A percentile compares a stretch with the other conserved stretches of the same genome.
Conservation (phyloP, 2,329 filamentous ascomycete species). For the Hypoxylon sp. region DNA sequence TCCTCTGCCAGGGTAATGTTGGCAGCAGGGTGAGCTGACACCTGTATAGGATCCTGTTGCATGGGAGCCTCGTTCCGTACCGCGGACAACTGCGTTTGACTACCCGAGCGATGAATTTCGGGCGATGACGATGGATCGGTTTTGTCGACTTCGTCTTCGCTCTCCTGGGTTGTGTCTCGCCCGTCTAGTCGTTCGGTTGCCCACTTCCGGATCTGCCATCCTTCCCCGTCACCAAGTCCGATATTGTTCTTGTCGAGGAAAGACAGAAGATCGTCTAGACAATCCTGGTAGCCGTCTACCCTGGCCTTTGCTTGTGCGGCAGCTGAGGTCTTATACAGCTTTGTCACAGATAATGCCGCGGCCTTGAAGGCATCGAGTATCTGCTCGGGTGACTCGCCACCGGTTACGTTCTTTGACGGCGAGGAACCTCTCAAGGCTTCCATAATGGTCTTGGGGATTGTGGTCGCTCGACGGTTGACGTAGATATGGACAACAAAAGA, state of each 20-base stretch:
- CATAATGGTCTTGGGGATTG: conserved; percentile 37
- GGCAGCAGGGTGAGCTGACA: conserved; percentile 44
- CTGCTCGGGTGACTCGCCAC: conserved; percentile 68
- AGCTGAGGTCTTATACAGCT: conserved; percentile 93
- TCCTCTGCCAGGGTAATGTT: conserved; percentile 43
- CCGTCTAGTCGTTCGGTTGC: conserved; percentile 79
- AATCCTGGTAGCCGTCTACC: conserved; percentile 91
- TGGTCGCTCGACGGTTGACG: conserved; percentile 12
- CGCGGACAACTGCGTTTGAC: conserved; percentile 57
- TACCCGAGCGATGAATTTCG: conserved; percentile 66
- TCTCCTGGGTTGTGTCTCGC: conserved; percentile 71
- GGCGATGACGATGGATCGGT: conserved; percentile 72
- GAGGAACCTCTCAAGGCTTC: conserved; percentile 53
- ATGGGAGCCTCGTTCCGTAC: conserved; percentile 53
- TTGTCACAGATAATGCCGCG: conserved; percentile 93
- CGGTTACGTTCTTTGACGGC: conserved; percentile 54
- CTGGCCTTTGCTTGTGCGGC: conserved; percentile 82
- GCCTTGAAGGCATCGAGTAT: conserved; percentile 92
- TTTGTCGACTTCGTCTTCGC: conserved; percentile 79
- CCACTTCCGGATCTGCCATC: conserved; percentile 73
- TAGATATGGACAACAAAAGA: conserved; percentile 10
- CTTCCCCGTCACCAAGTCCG: conserved; percentile 84
- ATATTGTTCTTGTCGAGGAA: conserved; percentile 88
- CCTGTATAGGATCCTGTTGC: conserved; percentile 57
- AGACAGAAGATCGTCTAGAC: conserved; percentile 87